Base-by-base conservation (phyloP, 169 alveolate species). In the Plasmodium berghei region DNA sequence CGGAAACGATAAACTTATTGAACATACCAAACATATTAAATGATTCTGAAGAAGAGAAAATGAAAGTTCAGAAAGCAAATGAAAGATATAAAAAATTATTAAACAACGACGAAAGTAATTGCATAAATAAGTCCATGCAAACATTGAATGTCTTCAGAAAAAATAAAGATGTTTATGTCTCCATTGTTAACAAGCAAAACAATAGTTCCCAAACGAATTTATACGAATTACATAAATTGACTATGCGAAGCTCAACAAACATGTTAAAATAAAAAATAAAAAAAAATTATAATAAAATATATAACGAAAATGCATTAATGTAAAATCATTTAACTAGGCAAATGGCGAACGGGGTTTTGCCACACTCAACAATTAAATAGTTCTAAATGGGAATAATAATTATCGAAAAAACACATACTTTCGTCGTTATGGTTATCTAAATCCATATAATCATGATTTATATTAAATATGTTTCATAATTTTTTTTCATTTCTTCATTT, bases 71-170 rank as follows among this genome's bases (percentile, higher is more conserved):
- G 49, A 59, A 66, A 42, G 55, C 26, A 66, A 80, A 80, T 24
- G 49, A 45, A 55, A 52, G 71, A 80, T 80, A 80, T 55, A 67
- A 80, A 80, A 80, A 80, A 67, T 71, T 80, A 49, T 24, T 80
- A 22, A 80, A 67, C 14, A 80, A 80, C 66, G 90, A 80, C 62
- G 90, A 80, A 67, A 80, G 63, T 61, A 80, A 80, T 80, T 80
- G 69, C 46, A 67, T 66, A 42, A 67, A 55, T 61, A 80, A 80
- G 59, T 66, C 90, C 9, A 80, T 80, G 75, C 90, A 80, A 71
- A 80, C 90, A 54, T 80, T 80, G 40, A 80, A 69, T 24, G 83
- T 80, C 26, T 80, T 80, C 72, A 66, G 26, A 67, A 80, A 80
- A 72, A 80, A 80, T 72, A 80, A 80, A 61, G 90, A 62, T 22